These are phyloP conservation scores for Boletus sp. DNA, from an alignment of 1,284 basidiomycete genomes.

Conservation along the genomic window DNA sequence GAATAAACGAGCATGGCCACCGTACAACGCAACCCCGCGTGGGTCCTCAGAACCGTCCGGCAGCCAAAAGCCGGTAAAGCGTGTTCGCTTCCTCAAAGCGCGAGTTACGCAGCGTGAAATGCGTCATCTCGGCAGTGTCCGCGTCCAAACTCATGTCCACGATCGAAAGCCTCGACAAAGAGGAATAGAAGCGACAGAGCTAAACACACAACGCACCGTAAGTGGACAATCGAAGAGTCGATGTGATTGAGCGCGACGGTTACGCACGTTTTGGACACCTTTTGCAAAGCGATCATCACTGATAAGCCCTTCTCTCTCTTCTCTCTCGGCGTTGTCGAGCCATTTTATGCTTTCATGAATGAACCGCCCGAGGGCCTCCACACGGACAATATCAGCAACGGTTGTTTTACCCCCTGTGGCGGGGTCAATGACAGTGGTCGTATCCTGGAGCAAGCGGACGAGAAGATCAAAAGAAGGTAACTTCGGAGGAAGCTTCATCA, in stretches of 20 bases:
- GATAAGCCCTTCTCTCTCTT: conserved; percentile 58
- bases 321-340: conserved; percentile 62
- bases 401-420: conserved; percentile 46
- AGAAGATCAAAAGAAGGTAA: conserved; percentile 70
- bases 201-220: conserved; percentile 26
- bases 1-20: background rate
- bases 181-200: conserved; percentile 74
- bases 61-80: conserved; percentile 58
- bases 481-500: conserved; percentile 50
- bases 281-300: conserved; percentile 69
- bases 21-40: background rate
- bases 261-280: conserved; percentile 62
- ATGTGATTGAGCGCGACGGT: background rate
- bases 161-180: conserved; percentile 60
- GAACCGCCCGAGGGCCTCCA: conserved; percentile 64
- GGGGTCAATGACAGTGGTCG: conserved; percentile 41
- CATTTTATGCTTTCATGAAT: conserved; percentile 60
- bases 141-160: conserved; percentile 57
- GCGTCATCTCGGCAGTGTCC: conserved; percentile 68
- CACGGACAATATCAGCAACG: conserved; percentile 56
- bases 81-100: conserved; percentile 70
- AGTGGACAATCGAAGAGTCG: conserved; percentile 1
- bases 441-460: conserved; percentile 59
- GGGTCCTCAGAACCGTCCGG: conserved; percentile 35
- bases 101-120: conserved; percentile 66